Evolutionary conservation across 768 basidiomycete species (phyloP).

Genomic region (Leucocoprinus leucothites): DNA sequence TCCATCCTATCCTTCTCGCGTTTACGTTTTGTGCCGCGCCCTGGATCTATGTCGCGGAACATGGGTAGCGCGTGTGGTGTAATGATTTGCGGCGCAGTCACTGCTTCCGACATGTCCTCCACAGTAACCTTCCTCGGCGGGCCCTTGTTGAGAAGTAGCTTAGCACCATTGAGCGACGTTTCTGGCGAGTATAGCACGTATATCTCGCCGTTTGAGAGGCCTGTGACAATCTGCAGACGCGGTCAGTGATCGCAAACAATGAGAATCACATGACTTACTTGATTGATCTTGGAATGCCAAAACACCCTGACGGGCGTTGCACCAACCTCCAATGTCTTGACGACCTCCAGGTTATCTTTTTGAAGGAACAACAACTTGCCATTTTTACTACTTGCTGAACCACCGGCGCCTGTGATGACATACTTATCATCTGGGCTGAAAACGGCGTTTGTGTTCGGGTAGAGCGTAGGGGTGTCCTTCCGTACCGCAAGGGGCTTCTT

Average conservation of each 20-base stretch:
- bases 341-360: slow-evolving; percentile 66
- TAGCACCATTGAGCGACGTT: slow-evolving; percentile 89
- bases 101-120: slow-evolving; percentile 86
- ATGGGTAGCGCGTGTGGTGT: slow-evolving; percentile 91
- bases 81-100: slow-evolving; percentile 83
- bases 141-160: slow-evolving; percentile 85
- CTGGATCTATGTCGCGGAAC: slow-evolving; percentile 82
- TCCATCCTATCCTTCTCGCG: slow-evolving; percentile 86
- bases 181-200: slow-evolving; percentile 90
- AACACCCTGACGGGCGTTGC: slow-evolving; percentile 84
- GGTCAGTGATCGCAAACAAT: slow-evolving; percentile 15
- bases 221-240: slow-evolving; percentile 70
- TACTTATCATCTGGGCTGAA: slow-evolving; percentile 95
- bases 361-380: slow-evolving; percentile 75
- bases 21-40: slow-evolving; percentile 80
- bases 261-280: slow-evolving; percentile 48
- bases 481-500: slow-evolving; percentile 82
- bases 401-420: slow-evolving; percentile 80
- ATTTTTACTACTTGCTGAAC: slow-evolving; percentile 59
- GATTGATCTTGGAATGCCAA: slow-evolving; percentile 99
- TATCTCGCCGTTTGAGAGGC: slow-evolving; percentile 84
- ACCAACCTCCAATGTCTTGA: slow-evolving; percentile 64
- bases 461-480: slow-evolving; percentile 66
- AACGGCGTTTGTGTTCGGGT: slow-evolving; percentile 90
- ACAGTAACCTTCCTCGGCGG: slow-evolving; percentile 76